Base-by-base conservation (phyloP, 2,329 filamentous ascomycete species). In the Fonsecaea erecta region DNA sequence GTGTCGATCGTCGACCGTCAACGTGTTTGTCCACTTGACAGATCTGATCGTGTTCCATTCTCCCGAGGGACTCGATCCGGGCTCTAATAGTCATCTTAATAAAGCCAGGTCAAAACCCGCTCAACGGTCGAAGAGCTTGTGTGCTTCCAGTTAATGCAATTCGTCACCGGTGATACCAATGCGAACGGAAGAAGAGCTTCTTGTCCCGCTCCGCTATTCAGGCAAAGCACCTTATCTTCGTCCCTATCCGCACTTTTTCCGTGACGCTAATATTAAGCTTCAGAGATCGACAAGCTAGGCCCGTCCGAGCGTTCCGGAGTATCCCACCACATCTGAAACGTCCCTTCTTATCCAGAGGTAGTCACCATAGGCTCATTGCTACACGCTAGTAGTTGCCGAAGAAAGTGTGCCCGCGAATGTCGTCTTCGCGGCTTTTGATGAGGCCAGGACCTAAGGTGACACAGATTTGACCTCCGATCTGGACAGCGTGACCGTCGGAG, bases 371-470 rank as follows among this genome's bases (percentile, higher is more conserved):
- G 21, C 77, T 76, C 62, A 76, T 76, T 1, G 74, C 72, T 0
- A 86, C 81, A 8, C 70, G 71, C 2, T 73, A 69, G 54, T 85
- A 84, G 61, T 84, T 76, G 1, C 86, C 86, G 64, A 87, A 83
- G 74, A 87, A 88, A 3, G 62, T 67, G 70, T 88, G 86, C 0
- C 79, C 80, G 24, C 86, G 78, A 1, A 77, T 75, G 69, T 84
- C 81, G 30, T 69, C 71, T 0, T 71, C 75, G 1, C 65, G 61
- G 1, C 52, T 54, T 1, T 75, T 72, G n/a, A 63, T 53, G 21
- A 87, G 52, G 0, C 86, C 86, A 70, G 88, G 86, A 0, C 86
- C 87, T 11, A 89, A 75, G 0, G 86, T 85, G 0, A 86, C 85
- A 14, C 82, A 86, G 81, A 83, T 85, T 51, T 78, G 56, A 4